Base-by-base conservation (phyloP, 495 filamentous ascomycete genomes). In the Bacidia gigantensis region DNA sequence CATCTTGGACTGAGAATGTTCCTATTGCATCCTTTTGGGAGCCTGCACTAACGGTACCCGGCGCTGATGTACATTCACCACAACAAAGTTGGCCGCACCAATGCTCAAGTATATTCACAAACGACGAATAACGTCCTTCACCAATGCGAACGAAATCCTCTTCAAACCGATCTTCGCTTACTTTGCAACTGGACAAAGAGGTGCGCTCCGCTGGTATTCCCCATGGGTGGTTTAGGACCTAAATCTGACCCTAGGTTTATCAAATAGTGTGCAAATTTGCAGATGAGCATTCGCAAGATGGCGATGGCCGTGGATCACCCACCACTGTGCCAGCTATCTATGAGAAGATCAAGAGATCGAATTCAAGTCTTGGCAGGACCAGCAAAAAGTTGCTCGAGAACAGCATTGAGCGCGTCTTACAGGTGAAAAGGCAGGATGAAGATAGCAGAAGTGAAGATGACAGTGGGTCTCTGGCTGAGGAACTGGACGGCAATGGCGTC, bases 371-470 rank as follows among this genome's bases (percentile, higher is more conserved):
- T 35, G 86, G 84, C 43, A 72, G 89, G 12, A 82, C 82, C 57
- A 86, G 83, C 5, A 94, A 92, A 66, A 79, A 77, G 50, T 69
- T 82, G 12, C 67, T 98, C 12, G 85, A 95, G 62, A 82, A 88
- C 58, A 84, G 86, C 44, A 85, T 97, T 56, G 88, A 95, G 60
- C 73, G 87, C 20, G 86, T 93, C 1, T 70, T 98, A 25, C 78
- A 78, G 21, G 79, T 90, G 12, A 62, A 94, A 11, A 79, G 77
- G 46, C 74, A 80, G 54, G 86, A 93, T 59, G 55, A 64, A 26
- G 85, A 93, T 58, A 56, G 64, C 26, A 60, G 60, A 3, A 70
- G 65, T 20, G 74, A 72, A 11, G 70, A 75, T 29, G 78, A 77
- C 22, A 61, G 69, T n/a, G 76, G 71, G 12, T 72, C 71, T 0